phyloP scores from a whole-genome alignment of 1,284 basidiomycete genomes.

The Coniophora puteana region DNA sequence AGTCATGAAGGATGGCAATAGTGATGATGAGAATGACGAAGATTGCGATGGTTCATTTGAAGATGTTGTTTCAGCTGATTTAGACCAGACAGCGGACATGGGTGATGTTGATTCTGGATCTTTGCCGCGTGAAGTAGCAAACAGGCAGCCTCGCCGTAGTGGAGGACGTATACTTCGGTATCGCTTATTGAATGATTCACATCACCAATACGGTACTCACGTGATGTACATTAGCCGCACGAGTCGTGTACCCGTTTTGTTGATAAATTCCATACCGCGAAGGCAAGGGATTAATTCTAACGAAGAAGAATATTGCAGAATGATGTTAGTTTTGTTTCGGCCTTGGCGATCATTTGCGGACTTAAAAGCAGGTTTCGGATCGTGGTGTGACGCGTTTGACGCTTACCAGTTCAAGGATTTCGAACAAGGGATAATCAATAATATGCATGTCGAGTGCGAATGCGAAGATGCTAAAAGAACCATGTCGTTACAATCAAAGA shows the following conservation, averaged over 20 bases:
- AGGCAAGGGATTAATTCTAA: not conserved
- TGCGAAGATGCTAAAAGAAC: conserved; percentile 7
- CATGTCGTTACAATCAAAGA: not conserved
- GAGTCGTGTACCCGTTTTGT: not conserved
- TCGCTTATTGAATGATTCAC: not conserved
- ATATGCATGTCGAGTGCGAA: conserved; percentile 8
- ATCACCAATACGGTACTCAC: conserved; percentile 1
- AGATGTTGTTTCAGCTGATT: too few relatives aligned
- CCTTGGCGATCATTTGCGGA: not conserved
- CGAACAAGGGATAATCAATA: not conserved
- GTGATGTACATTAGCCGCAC: not conserved
- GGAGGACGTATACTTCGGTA: too few relatives aligned
- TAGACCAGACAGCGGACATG: too few relatives aligned
- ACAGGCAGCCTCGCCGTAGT: too few relatives aligned
- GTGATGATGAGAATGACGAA: not conserved
- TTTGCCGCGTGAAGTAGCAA: too few relatives aligned
- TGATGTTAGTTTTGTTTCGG: conserved; percentile 1
- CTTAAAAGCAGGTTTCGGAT: too few relatives aligned
- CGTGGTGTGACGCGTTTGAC: not conserved
- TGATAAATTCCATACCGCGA: not conserved
- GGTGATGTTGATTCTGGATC: too few relatives aligned
- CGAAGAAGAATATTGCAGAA: not conserved
- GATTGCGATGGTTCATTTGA: too few relatives aligned
- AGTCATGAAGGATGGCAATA: not conserved
- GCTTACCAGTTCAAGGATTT: not conserved